Evolutionary conservation across 768 basidiomycete genomes (phyloP), one percentile per base, ranked within the genome.

Genomic region (Kwoniella dendrophila): DNA sequence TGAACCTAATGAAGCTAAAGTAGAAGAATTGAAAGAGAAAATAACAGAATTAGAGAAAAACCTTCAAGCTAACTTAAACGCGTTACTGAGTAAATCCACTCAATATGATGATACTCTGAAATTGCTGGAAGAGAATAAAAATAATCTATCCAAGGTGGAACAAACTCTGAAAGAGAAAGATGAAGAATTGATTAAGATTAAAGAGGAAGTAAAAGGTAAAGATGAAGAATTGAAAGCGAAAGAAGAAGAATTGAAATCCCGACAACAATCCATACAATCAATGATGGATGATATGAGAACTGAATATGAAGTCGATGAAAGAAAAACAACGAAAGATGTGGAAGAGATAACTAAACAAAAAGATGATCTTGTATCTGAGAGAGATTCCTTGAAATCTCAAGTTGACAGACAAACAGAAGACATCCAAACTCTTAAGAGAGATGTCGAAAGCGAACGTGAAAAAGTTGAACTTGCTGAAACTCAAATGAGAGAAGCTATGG

Each of bases 361-460:
- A 22, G 74, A 71, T 53, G 71, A 77, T 57, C 47, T 59, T n/a
- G 18, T 43, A 24, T 18, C 45, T 5, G 30, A 58, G 22, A n/a
- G 18, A 10, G 33, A 48, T 11, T 12, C 48, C 33, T 5, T 14
- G 38, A 24, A 22, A 41, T 20, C 27, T 2, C 34, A 34, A 18
- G 27, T 61, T 14, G 29, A 22, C 8, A 18, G 26, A 33, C 30
- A 30, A 14, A n/a, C 38, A 44, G 33, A 54, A 4, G 57, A 59
- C 20, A 53, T 36, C 0, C 40, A 55, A 1, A 41, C 49, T 14
- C 30, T 65, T 29, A 24, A 59, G 53, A 47, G 45, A 32, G 78
- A 79, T 11, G 85, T 86, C 84, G 83, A 85, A 55, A 76, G 75
- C 49, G 84, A 86, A 62, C 83, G 80, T 67, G 80, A 81, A 24